phyloP scores from a whole-genome alignment of 495 filamentous ascomycete genomes.

The Penicillium simplicissimum region DNA sequence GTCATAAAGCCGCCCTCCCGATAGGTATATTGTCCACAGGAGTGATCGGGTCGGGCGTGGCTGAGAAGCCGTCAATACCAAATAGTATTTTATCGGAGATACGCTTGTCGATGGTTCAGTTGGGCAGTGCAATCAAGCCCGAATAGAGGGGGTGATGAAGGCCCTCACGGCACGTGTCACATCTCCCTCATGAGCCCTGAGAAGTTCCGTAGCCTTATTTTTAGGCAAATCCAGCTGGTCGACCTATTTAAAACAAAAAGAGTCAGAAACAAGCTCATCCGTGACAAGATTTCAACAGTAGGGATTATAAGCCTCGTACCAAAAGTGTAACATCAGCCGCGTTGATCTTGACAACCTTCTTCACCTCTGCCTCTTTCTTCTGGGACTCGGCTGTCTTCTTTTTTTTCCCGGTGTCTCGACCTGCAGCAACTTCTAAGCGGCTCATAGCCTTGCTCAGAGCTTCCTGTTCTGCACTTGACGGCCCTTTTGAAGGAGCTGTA shows the following conservation, averaged over 20 bases:
- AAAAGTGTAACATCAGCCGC: constrained; percentile 64
- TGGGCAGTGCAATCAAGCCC: constrained; percentile 12
- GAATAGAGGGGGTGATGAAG: constrained; percentile 49
- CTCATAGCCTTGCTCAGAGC: constrained; percentile 85
- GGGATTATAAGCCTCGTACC: constrained; percentile 44
- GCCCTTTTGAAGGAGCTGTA: constrained; percentile 47
- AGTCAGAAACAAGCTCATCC: not conserved
- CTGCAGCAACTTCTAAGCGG: constrained; percentile 54
- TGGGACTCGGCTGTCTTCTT: constrained; percentile 28
- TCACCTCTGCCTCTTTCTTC: constrained; percentile 45
- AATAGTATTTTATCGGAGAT: not conserved
- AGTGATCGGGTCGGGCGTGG: not conserved
- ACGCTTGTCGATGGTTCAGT: not conserved
- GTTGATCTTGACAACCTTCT: constrained; percentile 63
- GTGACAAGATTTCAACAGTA: not conserved
- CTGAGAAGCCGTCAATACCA: not conserved
- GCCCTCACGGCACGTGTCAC: constrained; percentile 68
- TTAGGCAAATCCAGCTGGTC: constrained; percentile 80
- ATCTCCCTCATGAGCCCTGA: constrained; percentile 78
- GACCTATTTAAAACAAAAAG: constrained; percentile 48
- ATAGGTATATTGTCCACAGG: not conserved
- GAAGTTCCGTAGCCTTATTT: constrained; percentile 77
- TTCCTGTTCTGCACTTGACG: constrained; percentile 65
- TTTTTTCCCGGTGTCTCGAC: constrained; percentile 25
- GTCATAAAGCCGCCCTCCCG: not conserved